A percentile compares a stretch with the other conserved stretches of the same genome.
These are phyloP conservation scores for Ceratocystis eucalypticola DNA, from an alignment of 2,329 filamentous ascomycete genomes.

Conservation along the genomic window DNA sequence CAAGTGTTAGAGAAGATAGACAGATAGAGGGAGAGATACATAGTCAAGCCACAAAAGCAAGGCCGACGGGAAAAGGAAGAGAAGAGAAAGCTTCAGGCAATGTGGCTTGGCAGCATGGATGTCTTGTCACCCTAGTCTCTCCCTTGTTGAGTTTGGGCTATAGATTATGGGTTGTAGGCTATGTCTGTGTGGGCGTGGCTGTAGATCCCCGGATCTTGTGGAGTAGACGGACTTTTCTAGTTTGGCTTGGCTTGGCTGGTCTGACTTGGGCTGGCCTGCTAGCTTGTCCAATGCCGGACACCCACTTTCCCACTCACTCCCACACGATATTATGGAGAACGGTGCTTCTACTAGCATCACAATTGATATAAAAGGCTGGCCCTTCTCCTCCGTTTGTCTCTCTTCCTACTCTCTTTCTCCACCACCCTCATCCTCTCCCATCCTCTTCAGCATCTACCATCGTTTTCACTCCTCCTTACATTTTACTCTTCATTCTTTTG, in stretches of 20 bases:
- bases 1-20: neutral
- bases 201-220: too few relatives aligned
- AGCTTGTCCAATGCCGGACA: neutral
- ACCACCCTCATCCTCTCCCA: slow-evolving; percentile 8
- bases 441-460: neutral
- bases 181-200: too few relatives aligned
- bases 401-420: slow-evolving; percentile 12
- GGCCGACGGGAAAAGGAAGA: too few relatives aligned
- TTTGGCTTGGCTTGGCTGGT: too few relatives aligned
- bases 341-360: neutral
- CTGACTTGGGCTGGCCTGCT: too few relatives aligned
- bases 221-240: too few relatives aligned
- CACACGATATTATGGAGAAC: neutral
- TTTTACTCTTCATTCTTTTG: neutral
- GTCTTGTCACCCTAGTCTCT: too few relatives aligned
- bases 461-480: neutral
- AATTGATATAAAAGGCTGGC: slow-evolving; percentile 4
- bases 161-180: too few relatives aligned
- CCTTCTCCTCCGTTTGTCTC: neutral
- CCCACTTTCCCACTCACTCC: neutral
- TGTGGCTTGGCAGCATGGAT: too few relatives aligned
- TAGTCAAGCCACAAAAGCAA: neutral
- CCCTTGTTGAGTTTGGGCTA: too few relatives aligned
- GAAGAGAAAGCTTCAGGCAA: too few relatives aligned
- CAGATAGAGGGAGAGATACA: neutral